A percentile compares a stretch with the other conserved stretches of the same genome.
These are phyloP conservation scores for Xylaria multiplex DNA, from an alignment of 2,329 filamentous ascomycete genomes.

Conservation along the genomic window DNA sequence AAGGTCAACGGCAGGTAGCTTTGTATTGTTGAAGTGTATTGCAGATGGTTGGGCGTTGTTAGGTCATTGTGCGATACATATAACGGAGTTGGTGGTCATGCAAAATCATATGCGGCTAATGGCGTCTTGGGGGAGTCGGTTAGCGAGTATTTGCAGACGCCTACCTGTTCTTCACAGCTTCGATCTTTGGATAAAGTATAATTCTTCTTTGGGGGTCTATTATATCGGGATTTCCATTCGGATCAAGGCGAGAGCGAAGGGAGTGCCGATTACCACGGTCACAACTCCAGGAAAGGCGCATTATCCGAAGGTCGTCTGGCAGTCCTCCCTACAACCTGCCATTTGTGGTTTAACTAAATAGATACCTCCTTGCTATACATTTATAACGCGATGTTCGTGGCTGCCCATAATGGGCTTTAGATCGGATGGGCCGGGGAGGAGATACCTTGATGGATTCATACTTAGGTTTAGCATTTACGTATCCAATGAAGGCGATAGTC, in stretches of 20 bases:
- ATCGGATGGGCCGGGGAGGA: not conserved
- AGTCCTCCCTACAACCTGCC: not conserved
- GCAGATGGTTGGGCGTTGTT: constrained; percentile 14
- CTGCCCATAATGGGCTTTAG: not conserved
- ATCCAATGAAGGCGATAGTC: not conserved
- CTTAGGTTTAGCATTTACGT: not conserved
- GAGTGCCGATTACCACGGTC: not conserved
- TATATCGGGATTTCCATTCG: constrained; percentile 16
- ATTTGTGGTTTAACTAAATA: constrained; percentile 18
- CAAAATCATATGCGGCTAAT: constrained; percentile 32
- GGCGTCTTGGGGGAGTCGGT: constrained; percentile 28
- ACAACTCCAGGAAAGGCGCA: not conserved
- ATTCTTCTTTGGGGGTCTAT: constrained; percentile 9
- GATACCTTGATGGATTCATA: not conserved
- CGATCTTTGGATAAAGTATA: constrained; percentile 29
- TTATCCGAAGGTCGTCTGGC: not conserved
- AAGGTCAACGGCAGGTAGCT: constrained; percentile 59
- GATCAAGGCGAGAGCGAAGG: not conserved
- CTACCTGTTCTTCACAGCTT: constrained; percentile 18
- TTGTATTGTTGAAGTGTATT: constrained; percentile 10
- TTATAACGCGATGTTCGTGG: not conserved
- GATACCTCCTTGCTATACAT: constrained; percentile 21
- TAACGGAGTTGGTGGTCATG: constrained; percentile 33
- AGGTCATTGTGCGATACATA: constrained; percentile 31
- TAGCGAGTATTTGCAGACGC: constrained; percentile 29